Evolutionary conservation across 805 yeast species (phyloP).

Genomic region (Metschnikowia cerradonensis): DNA sequence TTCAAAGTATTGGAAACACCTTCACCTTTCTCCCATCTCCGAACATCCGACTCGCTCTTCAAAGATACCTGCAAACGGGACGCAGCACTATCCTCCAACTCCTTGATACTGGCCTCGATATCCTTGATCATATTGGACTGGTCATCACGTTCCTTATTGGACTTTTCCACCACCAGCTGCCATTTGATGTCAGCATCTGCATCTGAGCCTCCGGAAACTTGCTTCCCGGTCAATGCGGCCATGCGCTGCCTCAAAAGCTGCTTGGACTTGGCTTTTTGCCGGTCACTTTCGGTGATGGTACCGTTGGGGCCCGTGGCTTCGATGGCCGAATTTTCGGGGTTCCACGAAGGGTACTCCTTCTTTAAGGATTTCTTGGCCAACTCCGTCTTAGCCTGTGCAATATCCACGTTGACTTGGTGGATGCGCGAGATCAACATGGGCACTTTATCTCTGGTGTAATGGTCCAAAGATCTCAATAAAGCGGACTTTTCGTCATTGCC

Average conservation of each 20-base stretch:
- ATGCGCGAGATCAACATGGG: slow-evolving; percentile 68
- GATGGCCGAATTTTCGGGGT: slow-evolving; percentile 40
- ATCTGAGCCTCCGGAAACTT: slow-evolving; percentile 40
- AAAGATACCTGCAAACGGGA: slow-evolving; percentile 38
- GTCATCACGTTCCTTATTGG: slow-evolving; percentile 50
- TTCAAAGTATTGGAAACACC: slow-evolving; percentile 67
- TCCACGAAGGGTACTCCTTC: slow-evolving; percentile 64
- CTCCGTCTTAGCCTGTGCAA: slow-evolving; percentile 63
- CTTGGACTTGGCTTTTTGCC: slow-evolving; percentile 73
- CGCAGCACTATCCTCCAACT: slow-evolving; percentile 51
- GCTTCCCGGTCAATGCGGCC: slow-evolving; percentile 88
- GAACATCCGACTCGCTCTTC: slow-evolving; percentile 47
- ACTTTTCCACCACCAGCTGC: slow-evolving; percentile 47
- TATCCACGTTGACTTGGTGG: slow-evolving; percentile 59
- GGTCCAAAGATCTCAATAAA: slow-evolving; percentile 54
- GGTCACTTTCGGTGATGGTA: slow-evolving; percentile 76
- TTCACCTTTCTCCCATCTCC: slow-evolving; percentile 78
- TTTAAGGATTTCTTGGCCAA: slow-evolving; percentile 52
- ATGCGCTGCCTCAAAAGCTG: slow-evolving; percentile 78
- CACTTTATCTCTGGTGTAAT: slow-evolving; percentile 60
- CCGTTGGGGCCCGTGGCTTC: slow-evolving; percentile 87
- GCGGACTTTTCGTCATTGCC: slow-evolving; percentile 45
- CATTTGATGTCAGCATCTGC: slow-evolving; percentile 54
- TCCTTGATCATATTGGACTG: slow-evolving; percentile 64
- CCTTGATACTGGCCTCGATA: slow-evolving; percentile 66